Percentiles rank a stretch among this genome's conserved stretches.
These are phyloP conservation scores for Schoenoplectus tabernaemontani DNA, from an alignment of 202 grass and related monocot genomes.

Conservation along the genomic window DNA sequence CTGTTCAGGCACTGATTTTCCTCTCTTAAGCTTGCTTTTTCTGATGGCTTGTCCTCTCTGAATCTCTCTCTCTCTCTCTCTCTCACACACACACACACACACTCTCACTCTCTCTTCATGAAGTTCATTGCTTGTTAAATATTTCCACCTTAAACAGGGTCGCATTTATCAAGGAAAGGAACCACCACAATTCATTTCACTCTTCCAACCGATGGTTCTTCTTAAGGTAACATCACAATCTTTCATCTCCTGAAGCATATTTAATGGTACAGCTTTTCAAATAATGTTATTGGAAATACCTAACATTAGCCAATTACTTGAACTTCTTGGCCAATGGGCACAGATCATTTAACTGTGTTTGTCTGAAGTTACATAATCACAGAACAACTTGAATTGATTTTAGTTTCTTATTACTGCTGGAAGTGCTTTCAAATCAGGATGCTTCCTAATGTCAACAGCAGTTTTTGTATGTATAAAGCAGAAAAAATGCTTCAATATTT, in stretches of 20 bases:
- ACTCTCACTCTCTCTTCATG: too few relatives aligned
- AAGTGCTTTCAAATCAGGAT: not conserved
- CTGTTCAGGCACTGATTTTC: conserved; percentile 55
- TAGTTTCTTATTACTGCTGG: not conserved
- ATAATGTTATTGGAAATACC: not conserved
- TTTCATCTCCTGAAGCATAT: not conserved
- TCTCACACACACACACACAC: too few relatives aligned
- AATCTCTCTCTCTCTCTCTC: too few relatives aligned
- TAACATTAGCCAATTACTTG: not conserved
- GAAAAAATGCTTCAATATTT: not conserved
- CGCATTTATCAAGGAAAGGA: conserved; percentile 87
- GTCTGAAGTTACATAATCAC: not conserved
- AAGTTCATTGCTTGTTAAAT: too few relatives aligned
- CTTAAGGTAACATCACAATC: conserved; percentile 50
- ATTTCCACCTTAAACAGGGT: conserved; percentile 43
- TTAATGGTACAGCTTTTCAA: not conserved
- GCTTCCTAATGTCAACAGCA: not conserved
- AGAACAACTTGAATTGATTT: not conserved
- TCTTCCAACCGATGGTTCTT: conserved; percentile 93
- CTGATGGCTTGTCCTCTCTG: not conserved
- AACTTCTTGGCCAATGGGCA: not conserved
- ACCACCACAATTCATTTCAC: conserved; percentile 85
- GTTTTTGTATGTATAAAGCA: not conserved
- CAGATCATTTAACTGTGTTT: not conserved
- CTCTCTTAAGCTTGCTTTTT: conserved; percentile 19